phyloP scores from a whole-genome alignment of 192 early-diverging fungal genomes.

The Coemansia sp. region DNA sequence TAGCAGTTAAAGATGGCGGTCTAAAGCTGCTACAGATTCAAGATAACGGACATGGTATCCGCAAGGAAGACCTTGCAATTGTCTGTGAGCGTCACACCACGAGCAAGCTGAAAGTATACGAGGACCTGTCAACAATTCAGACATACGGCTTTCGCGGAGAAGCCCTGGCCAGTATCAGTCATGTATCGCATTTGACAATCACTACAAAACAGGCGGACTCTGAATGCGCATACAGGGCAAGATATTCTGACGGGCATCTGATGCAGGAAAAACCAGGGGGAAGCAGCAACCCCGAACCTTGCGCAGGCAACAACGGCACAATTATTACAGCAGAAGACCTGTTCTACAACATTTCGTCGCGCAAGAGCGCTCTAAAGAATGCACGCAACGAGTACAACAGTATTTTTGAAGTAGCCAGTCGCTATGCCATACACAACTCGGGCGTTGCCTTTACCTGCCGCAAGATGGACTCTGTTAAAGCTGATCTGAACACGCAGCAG shows the following conservation, averaged over 20 bases:
- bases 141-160: conserved; percentile 98
- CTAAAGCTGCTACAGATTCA: conserved; percentile 91
- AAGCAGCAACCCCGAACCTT: conserved; percentile 80
- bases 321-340: conserved; percentile 92
- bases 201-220: conserved; percentile 74
- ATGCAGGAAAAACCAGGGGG: conserved; percentile 71
- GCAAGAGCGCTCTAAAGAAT: conserved; percentile 82
- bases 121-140: conserved; percentile 78
- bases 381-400: conserved; percentile 85
- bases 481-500: conserved; percentile 75
- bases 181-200: conserved; percentile 90
- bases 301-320: conserved; percentile 94
- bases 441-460: conserved; percentile 83
- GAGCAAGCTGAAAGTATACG: conserved; percentile 81
- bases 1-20: conserved; percentile 86
- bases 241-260: conserved; percentile 85
- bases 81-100: conserved; percentile 97
- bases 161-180: conserved; percentile 93
- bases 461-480: conserved; percentile 73
- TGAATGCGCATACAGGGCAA: conserved; percentile 73
- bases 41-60: conserved; percentile 94
- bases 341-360: conserved; percentile 90
- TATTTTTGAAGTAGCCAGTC: conserved; percentile 83
- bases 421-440: conserved; percentile 93
- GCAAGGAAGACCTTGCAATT: conserved; percentile 83